phyloP scores from a whole-genome alignment of 371 early-diverging fungal species.

The Rhizopus microsporus region DNA sequence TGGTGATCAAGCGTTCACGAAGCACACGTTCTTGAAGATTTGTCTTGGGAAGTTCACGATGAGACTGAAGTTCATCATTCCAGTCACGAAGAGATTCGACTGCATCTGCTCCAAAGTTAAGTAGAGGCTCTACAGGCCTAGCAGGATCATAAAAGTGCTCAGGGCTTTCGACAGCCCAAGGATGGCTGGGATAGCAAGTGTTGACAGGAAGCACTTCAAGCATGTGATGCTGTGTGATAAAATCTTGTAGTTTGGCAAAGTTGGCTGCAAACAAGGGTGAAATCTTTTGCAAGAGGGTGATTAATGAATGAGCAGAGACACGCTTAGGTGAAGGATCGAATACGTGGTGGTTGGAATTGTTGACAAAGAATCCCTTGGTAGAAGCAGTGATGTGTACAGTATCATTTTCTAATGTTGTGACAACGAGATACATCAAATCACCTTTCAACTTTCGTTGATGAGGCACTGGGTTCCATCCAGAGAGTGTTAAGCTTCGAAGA shows the following conservation, averaged over 20 bases:
- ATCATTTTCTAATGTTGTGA: conserved; percentile 82
- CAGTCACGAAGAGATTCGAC: conserved; percentile 87
- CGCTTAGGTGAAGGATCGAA: conserved; percentile 75
- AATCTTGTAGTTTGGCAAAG: conserved; percentile 70
- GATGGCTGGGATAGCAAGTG: conserved; percentile 69
- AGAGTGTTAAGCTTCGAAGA: conserved; percentile 74
- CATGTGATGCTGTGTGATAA: conserved; percentile 72
- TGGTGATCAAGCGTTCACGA: conserved; percentile 83
- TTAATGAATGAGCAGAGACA: conserved; percentile 67
- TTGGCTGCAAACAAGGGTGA: conserved; percentile 72
- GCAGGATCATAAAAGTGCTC: conserved; percentile 64
- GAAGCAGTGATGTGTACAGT: conserved; percentile 83
- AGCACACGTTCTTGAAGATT: conserved; percentile 84
- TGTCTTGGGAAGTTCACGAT: conserved; percentile 79
- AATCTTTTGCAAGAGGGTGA: conserved; percentile 65
- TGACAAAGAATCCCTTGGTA: conserved; percentile 87
- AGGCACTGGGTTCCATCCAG: conserved; percentile 93
- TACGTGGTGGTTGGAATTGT: conserved; percentile 68
- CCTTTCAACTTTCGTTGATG: conserved; percentile 73
- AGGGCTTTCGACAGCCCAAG: conserved; percentile 77
- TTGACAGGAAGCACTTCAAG: conserved; percentile 77
- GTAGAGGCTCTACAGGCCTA: conserved; percentile 67
- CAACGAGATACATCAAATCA: conserved; percentile 84
- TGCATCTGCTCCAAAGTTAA: conserved; percentile 68
- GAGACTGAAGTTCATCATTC: conserved; percentile 94